Evolutionary conservation across 2,329 filamentous ascomycete genomes (phyloP).

Genomic region (Fusarium avenaceum): DNA sequence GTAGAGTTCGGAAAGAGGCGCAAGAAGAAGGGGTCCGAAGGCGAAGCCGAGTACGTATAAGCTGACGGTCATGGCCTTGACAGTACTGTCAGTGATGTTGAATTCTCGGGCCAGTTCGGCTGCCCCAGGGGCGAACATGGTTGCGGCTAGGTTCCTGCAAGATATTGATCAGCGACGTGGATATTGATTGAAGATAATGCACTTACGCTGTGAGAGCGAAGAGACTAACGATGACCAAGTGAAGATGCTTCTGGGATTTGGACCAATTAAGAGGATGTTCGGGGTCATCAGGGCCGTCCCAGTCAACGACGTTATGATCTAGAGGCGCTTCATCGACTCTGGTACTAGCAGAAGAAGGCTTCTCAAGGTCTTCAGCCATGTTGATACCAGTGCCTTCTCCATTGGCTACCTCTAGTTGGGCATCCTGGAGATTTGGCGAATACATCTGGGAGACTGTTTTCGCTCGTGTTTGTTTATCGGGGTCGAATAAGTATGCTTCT

Average conservation of each 20-base stretch:
- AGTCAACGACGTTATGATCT: slow-evolving; percentile 65
- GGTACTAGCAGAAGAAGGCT: slow-evolving; percentile 7
- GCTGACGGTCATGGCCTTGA: slow-evolving; percentile 34
- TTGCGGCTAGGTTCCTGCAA: slow-evolving; percentile 32
- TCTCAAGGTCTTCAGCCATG: background rate
- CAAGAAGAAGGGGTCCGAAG: slow-evolving; percentile 35
- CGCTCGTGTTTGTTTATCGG: too few relatives aligned
- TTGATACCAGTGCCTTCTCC: too few relatives aligned
- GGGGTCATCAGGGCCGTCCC: slow-evolving; percentile 67
- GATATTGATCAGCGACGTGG: too few relatives aligned
- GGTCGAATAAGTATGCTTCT: too few relatives aligned
- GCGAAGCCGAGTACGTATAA: slow-evolving; percentile 37
- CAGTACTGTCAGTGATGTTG: slow-evolving; percentile 11
- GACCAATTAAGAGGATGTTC: slow-evolving; percentile 76
- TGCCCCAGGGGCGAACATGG: slow-evolving; percentile 45
- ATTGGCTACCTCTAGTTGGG: slow-evolving; percentile 1
- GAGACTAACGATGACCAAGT: slow-evolving; percentile 61
- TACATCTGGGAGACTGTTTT: background rate
- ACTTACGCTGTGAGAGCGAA: slow-evolving; percentile 54
- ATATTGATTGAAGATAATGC: too few relatives aligned
- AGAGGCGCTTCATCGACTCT: background rate
- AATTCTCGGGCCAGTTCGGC: slow-evolving; percentile 31
- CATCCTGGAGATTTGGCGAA: background rate
- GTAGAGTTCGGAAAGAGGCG: slow-evolving; percentile 38
- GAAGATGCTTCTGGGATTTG: slow-evolving; percentile 58